Evolutionary conservation across 2,329 filamentous ascomycete genomes (phyloP).

Genomic region (Colletotrichum noveboracense): DNA sequence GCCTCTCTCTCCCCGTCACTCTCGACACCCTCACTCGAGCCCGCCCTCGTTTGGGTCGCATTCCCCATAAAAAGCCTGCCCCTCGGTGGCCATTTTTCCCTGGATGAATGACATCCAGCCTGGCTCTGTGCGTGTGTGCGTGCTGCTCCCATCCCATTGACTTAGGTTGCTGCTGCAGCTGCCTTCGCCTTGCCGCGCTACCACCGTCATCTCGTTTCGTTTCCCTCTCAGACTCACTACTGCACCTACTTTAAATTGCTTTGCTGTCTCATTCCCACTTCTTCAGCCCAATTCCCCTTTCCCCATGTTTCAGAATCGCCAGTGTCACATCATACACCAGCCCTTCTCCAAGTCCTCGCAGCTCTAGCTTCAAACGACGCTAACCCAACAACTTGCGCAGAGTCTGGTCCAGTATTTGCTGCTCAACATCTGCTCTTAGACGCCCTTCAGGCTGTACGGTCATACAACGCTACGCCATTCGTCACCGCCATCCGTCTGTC

Average conservation of each 20-base stretch:
- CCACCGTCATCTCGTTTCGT: slow-evolving; percentile 11
- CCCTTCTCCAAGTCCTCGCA: neutral
- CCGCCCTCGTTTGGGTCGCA: neutral
- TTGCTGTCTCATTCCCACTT: neutral
- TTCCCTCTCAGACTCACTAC: neutral
- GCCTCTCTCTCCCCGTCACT: neutral
- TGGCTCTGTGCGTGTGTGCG: neutral
- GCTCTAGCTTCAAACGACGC: neutral
- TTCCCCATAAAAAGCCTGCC: slow-evolving; percentile 17
- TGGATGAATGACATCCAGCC: slow-evolving; percentile 1
- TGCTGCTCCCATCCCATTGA: neutral
- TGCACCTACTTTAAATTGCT: slow-evolving; percentile 15
- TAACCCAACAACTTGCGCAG: neutral
- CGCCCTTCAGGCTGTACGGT: neutral
- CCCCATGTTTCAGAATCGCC: slow-evolving; percentile 1
- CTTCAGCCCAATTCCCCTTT: neutral
- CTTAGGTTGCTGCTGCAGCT: neutral
- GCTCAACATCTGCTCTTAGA: neutral
- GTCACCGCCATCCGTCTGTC: neutral
- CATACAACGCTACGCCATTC: neutral
- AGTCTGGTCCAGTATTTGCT: neutral
- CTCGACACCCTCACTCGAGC: neutral
- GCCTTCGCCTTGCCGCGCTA: neutral
- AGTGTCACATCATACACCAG: neutral
- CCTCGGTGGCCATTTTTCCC: neutral